Base-by-base conservation (phyloP, 257 asterid species). In the Penstemon barbatus region DNA sequence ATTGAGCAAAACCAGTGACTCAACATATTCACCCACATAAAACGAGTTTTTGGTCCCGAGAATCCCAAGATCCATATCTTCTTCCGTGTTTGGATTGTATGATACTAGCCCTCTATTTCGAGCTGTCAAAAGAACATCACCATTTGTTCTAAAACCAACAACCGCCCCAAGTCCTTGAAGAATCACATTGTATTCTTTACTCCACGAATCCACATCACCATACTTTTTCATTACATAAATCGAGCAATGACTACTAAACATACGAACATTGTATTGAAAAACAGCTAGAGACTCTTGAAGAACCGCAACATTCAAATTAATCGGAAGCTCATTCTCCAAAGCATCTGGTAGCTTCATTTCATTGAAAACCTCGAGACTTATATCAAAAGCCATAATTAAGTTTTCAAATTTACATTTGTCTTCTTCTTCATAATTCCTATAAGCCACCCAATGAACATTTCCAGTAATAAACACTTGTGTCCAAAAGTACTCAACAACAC, bases 361-460 rank as follows among this genome's bases (percentile, higher is more conserved):
- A 1, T 61, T 50, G 8, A 82, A 79, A 11, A 37, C 80, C 74
- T 82, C 84, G 8, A 13, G 75, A 25, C 55, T 37, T 49, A 82
- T 3, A 39, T 77, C 19, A 63, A 80, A 83, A 9, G 65, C 5
- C 69, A 70, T 53, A 6, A 77, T 68, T 58, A 54, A 5, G 42
- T n/a, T 65, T 4, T 44, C 74, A 10, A 58, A 53, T 57, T 46
- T 71, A 4, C 33, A 25, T 25, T 25, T 25, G 33, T 8, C 61
- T 0, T 42, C 18, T 12, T 39, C 65, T n/a, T 65, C 74, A 9
- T 12, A 37, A 5, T 43, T 18, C 61, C 66, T 77, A 41, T 61
- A 77, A 4, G 75, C 82, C 63, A 55, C 65, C 85, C 85, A 77
- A 58, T 82, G 76, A 68, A 69, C 77, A 38, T 71, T 59, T 9